These are phyloP conservation scores for Dissophora ornata DNA, from an alignment of 192 early-diverging fungal species.

Conservation along the genomic window DNA sequence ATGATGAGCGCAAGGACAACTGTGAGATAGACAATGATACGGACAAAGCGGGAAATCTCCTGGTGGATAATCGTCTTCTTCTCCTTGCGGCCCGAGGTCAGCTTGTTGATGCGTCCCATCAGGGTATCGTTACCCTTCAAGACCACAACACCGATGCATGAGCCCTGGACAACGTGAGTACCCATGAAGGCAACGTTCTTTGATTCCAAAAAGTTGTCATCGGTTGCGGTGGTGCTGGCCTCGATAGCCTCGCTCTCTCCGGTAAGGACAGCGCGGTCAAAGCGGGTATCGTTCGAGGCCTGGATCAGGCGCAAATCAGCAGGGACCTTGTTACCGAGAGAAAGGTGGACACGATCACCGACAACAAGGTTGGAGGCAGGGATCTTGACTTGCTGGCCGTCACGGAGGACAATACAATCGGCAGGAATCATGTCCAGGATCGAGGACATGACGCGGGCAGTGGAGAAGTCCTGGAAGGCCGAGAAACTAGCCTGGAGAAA, in stretches of 20 bases:
- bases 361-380: conserved; percentile 70
- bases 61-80: conserved; percentile 67
- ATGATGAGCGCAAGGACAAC: conserved; percentile 60
- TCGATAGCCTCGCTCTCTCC: conserved; percentile 79
- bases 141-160: conserved; percentile 80
- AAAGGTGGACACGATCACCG: conserved; percentile 83
- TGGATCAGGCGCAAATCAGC: conserved; percentile 82
- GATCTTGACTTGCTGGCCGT: conserved; percentile 66
- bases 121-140: conserved; percentile 77
- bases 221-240: conserved; percentile 71
- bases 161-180: conserved; percentile 80
- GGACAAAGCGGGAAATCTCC: conserved; percentile 75
- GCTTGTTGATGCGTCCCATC: conserved; percentile 78
- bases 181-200: conserved; percentile 88
- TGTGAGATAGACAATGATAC: conserved; percentile 70
- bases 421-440: conserved; percentile 81
- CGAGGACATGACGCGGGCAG: conserved; percentile 75
- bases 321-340: conserved; percentile 78
- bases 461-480: conserved; percentile 79
- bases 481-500: conserved; percentile 76
- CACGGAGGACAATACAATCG: conserved; percentile 74
- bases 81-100: conserved; percentile 58
- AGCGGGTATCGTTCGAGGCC: conserved; percentile 72
- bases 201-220: conserved; percentile 82
- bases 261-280: conserved; percentile 86